A percentile compares a stretch with the other conserved stretches of the same genome.
phyloP scores from a whole-genome alignment of 2,329 filamentous ascomycete species.

The Pseudomassariella vexata region DNA sequence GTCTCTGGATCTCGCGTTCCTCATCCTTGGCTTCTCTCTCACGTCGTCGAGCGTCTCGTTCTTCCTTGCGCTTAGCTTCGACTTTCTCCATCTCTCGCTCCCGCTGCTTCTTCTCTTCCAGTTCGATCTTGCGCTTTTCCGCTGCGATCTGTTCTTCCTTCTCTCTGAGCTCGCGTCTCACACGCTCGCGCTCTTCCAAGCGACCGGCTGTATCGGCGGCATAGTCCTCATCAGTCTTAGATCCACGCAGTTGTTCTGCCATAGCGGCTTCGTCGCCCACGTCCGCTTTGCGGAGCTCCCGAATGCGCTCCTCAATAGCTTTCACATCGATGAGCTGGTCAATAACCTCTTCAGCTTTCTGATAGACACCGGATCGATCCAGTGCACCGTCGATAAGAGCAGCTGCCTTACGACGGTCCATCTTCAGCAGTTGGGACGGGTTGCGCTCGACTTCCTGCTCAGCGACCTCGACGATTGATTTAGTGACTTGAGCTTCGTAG shows the following conservation, averaged over 20 bases:
- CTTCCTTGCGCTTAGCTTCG: conserved; percentile 43
- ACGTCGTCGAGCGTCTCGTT: conserved; percentile 41
- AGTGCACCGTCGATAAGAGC: conserved; percentile 73
- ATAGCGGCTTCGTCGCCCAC: conserved; percentile 65
- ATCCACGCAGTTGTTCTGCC: conserved; percentile 58
- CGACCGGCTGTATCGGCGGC: conserved; percentile 59
- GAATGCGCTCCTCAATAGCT: conserved; percentile 64
- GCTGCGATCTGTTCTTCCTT: conserved; percentile 57
- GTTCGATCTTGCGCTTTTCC: conserved; percentile 53
- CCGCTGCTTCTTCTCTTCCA: conserved; percentile 47
- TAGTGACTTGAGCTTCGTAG: conserved; percentile 61
- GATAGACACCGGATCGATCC: conserved; percentile 71
- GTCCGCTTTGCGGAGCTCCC: conserved; percentile 60
- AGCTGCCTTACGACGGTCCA: conserved; percentile 68
- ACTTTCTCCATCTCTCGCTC: conserved; percentile 44
- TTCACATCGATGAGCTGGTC: conserved; percentile 61
- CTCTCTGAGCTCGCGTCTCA: conserved; percentile 53
- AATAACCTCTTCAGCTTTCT: conserved; percentile 62
- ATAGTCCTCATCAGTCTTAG: conserved; percentile 71
- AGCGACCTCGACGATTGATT: conserved; percentile 63
- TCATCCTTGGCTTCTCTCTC: conserved; percentile 32
- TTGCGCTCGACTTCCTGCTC: conserved; percentile 72
- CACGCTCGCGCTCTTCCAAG: conserved; percentile 53
- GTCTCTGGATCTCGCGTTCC: conserved; percentile 34
- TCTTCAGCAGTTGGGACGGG: conserved; percentile 62